Evolutionary conservation across 768 basidiomycete species (phyloP), one percentile per base, ranked within the genome.

Genomic region (Rhodotorula diobovata): DNA sequence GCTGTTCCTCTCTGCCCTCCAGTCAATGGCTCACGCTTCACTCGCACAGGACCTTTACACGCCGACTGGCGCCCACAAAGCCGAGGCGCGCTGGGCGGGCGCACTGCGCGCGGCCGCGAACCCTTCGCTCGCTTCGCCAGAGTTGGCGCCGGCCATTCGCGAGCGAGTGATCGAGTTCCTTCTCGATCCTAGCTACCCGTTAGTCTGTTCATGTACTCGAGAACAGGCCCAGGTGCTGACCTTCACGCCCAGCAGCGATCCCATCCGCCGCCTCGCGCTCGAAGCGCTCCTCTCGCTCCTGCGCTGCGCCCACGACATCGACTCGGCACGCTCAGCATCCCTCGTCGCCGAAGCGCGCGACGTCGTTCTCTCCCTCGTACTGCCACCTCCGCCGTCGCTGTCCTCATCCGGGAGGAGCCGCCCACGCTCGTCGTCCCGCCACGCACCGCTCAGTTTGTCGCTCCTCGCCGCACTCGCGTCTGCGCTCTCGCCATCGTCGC

Each of bases 31-130:
- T 12, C 21, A 9, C 2, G 28, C 20, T 10, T 30, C 45, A 14
- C 14, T n/a, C n/a, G n/a, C n/a, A 9, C 53, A 73, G 67, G 72
- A 73, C 57, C 60, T 73, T 11, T n/a, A 63, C 34, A 41, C 45
- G 1, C 45, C 21, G 2, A 20, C 50, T 1, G 30, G 21, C 20
- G 0, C 54, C 4, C 8, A 46, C 10, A 41, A 37, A 1, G 63
- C 63, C 4, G 46, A 51, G 16, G 55, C 46, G 3, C 56, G 68
- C 0, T 59, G 48, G 53, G 57, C n/a, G 0, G 21, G 70, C 6
- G 68, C 68, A 0, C 51, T 73, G 1, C 60, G 64, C 4, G 72
- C 72, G 1, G 48, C 65, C 12, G 37, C 57, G 12, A n/a, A 21
- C 16, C 46, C 64, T 5, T n/a, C 57, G 7, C 50, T 73, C 41